Conservation (phyloP, 768 basidiomycete species). For the Kwoniella sp. region DNA sequence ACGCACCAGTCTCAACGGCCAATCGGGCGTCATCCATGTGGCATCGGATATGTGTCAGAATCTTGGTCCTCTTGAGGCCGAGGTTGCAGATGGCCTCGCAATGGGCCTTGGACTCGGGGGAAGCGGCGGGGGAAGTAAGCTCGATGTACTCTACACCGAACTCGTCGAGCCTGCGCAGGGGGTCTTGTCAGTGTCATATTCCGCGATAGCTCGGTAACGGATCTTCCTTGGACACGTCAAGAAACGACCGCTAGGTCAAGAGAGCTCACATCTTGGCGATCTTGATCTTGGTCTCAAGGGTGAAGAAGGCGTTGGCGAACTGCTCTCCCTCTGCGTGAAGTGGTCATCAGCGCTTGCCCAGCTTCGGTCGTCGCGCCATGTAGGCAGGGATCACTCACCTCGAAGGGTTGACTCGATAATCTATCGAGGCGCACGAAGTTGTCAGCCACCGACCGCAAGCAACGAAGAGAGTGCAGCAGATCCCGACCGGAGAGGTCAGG, state of each 20-base stretch:
- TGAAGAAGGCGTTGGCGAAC: conserved; percentile 99
- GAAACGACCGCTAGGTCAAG: background rate
- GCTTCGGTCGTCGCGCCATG: background rate
- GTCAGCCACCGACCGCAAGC: too few species aligned
- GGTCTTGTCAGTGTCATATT: background rate
- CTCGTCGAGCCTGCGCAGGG: conserved; percentile 63
- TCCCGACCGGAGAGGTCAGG: too few species aligned
- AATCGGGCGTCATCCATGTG: conserved; percentile 99
- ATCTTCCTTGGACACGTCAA: background rate
- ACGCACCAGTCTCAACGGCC: conserved; percentile 90
- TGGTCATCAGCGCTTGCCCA: background rate
- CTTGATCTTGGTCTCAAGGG: conserved; percentile 98
- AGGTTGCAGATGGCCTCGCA: conserved; percentile 99
- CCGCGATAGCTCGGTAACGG: background rate
- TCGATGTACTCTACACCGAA: conserved; percentile 99
- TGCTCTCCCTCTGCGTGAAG: conserved; percentile 80
- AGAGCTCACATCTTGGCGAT: conserved; percentile 73
- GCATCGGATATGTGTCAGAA: conserved; percentile 97
- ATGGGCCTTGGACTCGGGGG: conserved; percentile 86
- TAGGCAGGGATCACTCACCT: conserved; percentile 56
- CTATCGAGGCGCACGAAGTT: too few species aligned
- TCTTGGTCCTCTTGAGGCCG: conserved; percentile 71
- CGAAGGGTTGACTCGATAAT: conserved; percentile 96
- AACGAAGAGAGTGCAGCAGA: too few species aligned
- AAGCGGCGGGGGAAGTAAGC: conserved; percentile 94